These are phyloP conservation scores for Fusarium ambrosium DNA, from an alignment of 2,329 filamentous ascomycete genomes.

Conservation along the genomic window DNA sequence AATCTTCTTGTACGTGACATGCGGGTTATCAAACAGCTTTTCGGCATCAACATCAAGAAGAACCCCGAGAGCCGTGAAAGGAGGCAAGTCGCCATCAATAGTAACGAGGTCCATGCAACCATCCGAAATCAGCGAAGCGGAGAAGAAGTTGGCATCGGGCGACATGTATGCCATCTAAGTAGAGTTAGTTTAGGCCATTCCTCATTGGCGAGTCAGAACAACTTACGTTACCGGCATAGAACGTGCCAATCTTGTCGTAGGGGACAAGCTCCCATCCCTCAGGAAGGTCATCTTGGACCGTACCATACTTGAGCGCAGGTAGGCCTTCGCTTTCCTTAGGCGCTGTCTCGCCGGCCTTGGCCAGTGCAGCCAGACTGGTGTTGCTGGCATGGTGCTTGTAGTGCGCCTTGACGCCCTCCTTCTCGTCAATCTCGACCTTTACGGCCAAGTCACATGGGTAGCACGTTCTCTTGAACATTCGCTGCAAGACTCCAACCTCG, in stretches of 20 bases:
- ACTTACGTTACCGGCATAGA: constrained; percentile 90
- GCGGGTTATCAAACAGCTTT: constrained; percentile 82
- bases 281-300: constrained; percentile 81
- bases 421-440: constrained; percentile 84
- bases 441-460: constrained; percentile 93
- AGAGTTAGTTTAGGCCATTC: constrained; percentile 26
- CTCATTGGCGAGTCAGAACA: neutral
- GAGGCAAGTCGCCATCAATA: constrained; percentile 81
- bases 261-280: constrained; percentile 81
- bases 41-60: constrained; percentile 79
- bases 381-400: constrained; percentile 69
- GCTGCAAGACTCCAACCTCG: constrained; percentile 83
- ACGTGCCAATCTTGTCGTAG: constrained; percentile 86
- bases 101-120: constrained; percentile 88
- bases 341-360: constrained; percentile 47
- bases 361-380: constrained; percentile 39
- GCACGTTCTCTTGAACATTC: constrained; percentile 79
- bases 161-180: constrained; percentile 89
- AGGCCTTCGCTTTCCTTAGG: constrained; percentile 64
- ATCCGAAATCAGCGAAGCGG: constrained; percentile 84
- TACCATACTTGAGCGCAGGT: constrained; percentile 83
- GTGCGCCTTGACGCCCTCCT: constrained; percentile 78
- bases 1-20: constrained; percentile 87
- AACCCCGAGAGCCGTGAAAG: constrained; percentile 75
- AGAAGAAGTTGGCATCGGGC: constrained; percentile 87